Evolutionary conservation across 345 rosid species (phyloP), one percentile per base, ranked within the genome.

Genomic region (Aquilaria yunnanensis): DNA sequence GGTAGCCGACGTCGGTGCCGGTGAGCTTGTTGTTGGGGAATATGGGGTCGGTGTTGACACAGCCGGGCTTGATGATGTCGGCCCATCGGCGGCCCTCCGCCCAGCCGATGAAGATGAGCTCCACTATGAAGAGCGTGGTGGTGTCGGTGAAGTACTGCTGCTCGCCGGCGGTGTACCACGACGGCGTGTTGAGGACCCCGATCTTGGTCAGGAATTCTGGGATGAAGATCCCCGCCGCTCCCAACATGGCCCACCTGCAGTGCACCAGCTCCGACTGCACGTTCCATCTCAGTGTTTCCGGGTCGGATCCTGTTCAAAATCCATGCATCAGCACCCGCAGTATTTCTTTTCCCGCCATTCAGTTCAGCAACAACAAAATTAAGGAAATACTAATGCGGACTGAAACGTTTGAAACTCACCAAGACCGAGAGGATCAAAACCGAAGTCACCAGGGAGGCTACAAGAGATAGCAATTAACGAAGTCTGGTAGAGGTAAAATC

Each of bases 71-170:
- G 68, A 94, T 66, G 56, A 94, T 90, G 63, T 94, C 99, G 0
- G 97, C 95, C 97, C 96, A 94, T 75, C 99, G 77, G 63, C 97
- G 78, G 2, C 99, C 99, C 75, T 94, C 99, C 0, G 97, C 96
- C 99, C 96, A 94, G 43, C 96, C 97, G 51, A 94, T 90, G 67
- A 94, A 82, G 45, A 94, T 70, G 54, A 90, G 65, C 85, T 88
- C 97, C 9, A 87, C 75, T 12, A 87, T 70, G 75, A 93, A 88
- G 30, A 93, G 85, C 5, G 96, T 90, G 53, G 95, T 88, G 57
- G 92, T 88, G 84, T 94, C 96, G 0, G 93, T 89, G 86, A 90
- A 90, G 77, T 90, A 90, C 67, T 90, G 90, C 47, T 48, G 80
- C 46, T 84, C 87, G 60, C 97, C 92, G 10, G 97, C 97, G 0